Evolutionary conservation across 2,329 filamentous ascomycete genomes (phyloP), one percentile per base, ranked within the genome.

Genomic region (Fusarium miscanthi): DNA sequence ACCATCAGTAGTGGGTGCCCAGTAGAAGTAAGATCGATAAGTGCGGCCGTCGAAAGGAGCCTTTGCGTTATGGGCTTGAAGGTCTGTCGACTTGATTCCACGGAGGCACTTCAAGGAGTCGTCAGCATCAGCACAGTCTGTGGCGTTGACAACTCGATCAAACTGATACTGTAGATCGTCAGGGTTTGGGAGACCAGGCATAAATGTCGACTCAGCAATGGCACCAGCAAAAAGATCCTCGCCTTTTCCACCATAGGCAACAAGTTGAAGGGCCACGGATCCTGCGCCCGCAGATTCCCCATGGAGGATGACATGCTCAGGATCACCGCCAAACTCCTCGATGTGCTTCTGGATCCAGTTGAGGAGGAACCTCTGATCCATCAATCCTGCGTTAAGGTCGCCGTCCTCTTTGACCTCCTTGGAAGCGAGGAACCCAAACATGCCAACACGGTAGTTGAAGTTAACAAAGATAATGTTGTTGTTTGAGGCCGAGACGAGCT

Each of bases 301-400:
- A 68, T 90, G 87, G 51, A 92, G 86, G 1, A 90, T 87, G 35
- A 92, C 87, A 69, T 88, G 87, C 30, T 83, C 76, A 1, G 88
- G 87, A 70, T 91, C 86, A 2, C 90, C 90, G 12, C 89, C 88
- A 67, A 90, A 90, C 79, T 85, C 78, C 35, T 80, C 77, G 45
- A 93, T 91, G 66, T 93, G 82, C 40, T 85, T 80, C 74, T 89
- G 84, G 0, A 92, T 85, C 91, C 91, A 93, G 54, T 87, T 77
- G 49, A 93, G 78, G 5, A 87, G 82, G 31, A 87, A 84, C 23
- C 89, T 84, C 80, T 92, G 90, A 73, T 93, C 91, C 6, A 91
- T 82, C 12, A 93, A 78, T 1, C 91, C 91, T 5, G 82, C 88
- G 75, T 93, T 93, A 13, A 92, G 82, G 53, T 86, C 84, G 2